A percentile compares a stretch with the other conserved stretches of the same genome.
Conservation (phyloP, 2,329 filamentous ascomycete genomes). For the Venturia nashicola region DNA sequence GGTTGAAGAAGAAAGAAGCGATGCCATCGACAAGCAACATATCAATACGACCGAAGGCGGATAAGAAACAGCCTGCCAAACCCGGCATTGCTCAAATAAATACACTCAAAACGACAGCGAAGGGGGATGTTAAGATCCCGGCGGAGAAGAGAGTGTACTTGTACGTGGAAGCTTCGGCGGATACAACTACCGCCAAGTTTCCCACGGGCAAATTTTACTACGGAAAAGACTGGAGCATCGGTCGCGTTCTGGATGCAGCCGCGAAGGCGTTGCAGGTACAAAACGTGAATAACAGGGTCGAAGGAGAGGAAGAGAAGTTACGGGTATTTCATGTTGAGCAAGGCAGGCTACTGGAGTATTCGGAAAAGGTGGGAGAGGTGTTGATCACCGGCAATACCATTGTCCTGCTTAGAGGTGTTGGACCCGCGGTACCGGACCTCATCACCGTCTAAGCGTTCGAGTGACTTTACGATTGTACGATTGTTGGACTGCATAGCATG, state of each 20-base stretch:
- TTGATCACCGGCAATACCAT: constrained; percentile 79
- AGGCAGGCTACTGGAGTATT: constrained; percentile 74
- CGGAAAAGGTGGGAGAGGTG: constrained; percentile 65
- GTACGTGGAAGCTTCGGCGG: constrained; percentile 79
- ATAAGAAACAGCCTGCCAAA: constrained; percentile 3
- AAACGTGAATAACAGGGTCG: constrained; percentile 71
- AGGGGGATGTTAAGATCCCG: constrained; percentile 74
- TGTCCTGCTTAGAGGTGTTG: constrained; percentile 75
- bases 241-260: constrained; percentile 66
- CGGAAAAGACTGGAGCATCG: constrained; percentile 70
- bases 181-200: constrained; percentile 71
- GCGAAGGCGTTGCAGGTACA: constrained; percentile 66
- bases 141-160: constrained; percentile 81
- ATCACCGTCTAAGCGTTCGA: neutral
- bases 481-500: neutral
- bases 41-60: neutral
- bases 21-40: constrained; percentile 37
- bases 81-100: constrained; percentile 52
- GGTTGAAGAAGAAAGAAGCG: constrained; percentile 57
- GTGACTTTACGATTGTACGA: neutral
- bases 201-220: constrained; percentile 48
- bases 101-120: constrained; percentile 72
- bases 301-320: constrained; percentile 65
- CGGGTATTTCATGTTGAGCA: constrained; percentile 89
- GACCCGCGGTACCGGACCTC: constrained; percentile 30